A percentile compares a stretch with the other conserved stretches of the same genome.
Conservation (phyloP, 1,284 basidiomycete genomes). For the Trametes polyzona region DNA sequence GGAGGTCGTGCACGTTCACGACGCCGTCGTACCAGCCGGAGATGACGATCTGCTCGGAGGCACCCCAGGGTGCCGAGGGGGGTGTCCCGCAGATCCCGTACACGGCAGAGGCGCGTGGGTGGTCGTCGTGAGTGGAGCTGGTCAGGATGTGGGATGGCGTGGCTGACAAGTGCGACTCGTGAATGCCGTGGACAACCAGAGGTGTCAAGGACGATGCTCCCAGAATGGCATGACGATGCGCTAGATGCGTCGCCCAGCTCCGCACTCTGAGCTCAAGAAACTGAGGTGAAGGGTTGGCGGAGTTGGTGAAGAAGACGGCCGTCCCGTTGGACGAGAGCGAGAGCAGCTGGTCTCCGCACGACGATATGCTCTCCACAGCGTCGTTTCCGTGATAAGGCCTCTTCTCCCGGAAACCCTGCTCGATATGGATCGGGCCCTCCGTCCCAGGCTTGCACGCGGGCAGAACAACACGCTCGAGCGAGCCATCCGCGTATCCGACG, state of each 20-base stretch:
- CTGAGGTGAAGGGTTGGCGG: conserved; percentile 31
- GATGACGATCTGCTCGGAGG: conserved; percentile 71
- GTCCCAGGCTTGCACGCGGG: conserved; percentile 32
- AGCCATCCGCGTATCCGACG: conserved; percentile 65
- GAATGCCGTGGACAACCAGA: conserved; percentile 58
- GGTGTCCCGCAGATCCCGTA: conserved; percentile 69
- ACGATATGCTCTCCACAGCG: conserved; percentile 58
- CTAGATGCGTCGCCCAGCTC: conserved; percentile 66
- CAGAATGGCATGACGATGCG: conserved; percentile 56
- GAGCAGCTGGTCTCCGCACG: conserved; percentile 47
- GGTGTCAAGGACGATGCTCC: conserved; percentile 65
- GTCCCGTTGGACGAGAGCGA: conserved; percentile 61
- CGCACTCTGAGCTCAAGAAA: conserved; percentile 50
- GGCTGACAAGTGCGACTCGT: conserved; percentile 46
- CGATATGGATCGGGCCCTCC: conserved; percentile 25
- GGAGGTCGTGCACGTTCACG: conserved; percentile 73
- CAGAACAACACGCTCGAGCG: conserved; percentile 51
- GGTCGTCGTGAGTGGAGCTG: conserved; percentile 35
- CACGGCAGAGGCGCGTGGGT: conserved; percentile 55
- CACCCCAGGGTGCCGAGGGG: conserved; percentile 61
- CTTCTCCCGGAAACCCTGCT: conserved; percentile 24
- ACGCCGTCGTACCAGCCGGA: conserved; percentile 81
- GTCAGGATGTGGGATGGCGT: conserved; percentile 53
- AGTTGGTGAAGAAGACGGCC: conserved; percentile 45
- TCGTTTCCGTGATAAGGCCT: conserved; percentile 45